A percentile compares a stretch with the other conserved stretches of the same genome.
phyloP scores from a whole-genome alignment of 106 monocot species.

The Allium sativum region DNA sequence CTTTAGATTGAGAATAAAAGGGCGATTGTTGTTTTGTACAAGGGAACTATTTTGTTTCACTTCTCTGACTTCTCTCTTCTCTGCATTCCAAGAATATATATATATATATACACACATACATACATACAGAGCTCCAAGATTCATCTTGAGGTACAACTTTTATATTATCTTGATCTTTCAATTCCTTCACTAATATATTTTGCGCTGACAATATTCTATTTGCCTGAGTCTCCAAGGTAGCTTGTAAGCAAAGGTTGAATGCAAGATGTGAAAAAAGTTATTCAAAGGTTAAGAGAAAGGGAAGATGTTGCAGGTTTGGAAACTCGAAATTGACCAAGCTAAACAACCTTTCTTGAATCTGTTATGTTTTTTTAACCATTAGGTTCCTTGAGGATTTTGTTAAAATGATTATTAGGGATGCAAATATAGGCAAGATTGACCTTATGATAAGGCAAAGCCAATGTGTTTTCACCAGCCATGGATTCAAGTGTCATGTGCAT shows the following conservation, averaged over 20 bases:
- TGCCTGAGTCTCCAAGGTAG: slow-evolving; percentile 29
- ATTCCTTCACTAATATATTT: slow-evolving; percentile 24
- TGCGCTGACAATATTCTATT: slow-evolving; percentile 16
- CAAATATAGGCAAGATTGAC: too few relatives aligned
- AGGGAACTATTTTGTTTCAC: not conserved
- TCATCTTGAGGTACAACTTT: too few relatives aligned
- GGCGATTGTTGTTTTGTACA: not conserved
- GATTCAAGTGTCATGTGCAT: too few relatives aligned
- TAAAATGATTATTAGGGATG: too few relatives aligned
- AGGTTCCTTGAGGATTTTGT: too few relatives aligned
- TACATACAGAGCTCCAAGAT: too few relatives aligned
- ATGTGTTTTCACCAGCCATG: too few relatives aligned
- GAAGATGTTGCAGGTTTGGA: slow-evolving; percentile 22
- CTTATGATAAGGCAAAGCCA: too few relatives aligned
- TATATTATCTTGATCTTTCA: slow-evolving; percentile 6
- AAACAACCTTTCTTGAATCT: too few relatives aligned
- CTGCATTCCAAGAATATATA: not conserved
- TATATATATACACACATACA: not conserved
- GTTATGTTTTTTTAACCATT: too few relatives aligned
- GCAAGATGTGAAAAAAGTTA: slow-evolving; percentile 24
- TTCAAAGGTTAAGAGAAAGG: slow-evolving; percentile 23
- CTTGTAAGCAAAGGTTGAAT: slow-evolving; percentile 32
- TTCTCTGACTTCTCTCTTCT: not conserved
- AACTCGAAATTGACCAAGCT: not conserved
- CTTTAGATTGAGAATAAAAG: not conserved